These are phyloP conservation scores for Tulasnella calospora DNA, from an alignment of 768 basidiomycete genomes.

Conservation along the genomic window DNA sequence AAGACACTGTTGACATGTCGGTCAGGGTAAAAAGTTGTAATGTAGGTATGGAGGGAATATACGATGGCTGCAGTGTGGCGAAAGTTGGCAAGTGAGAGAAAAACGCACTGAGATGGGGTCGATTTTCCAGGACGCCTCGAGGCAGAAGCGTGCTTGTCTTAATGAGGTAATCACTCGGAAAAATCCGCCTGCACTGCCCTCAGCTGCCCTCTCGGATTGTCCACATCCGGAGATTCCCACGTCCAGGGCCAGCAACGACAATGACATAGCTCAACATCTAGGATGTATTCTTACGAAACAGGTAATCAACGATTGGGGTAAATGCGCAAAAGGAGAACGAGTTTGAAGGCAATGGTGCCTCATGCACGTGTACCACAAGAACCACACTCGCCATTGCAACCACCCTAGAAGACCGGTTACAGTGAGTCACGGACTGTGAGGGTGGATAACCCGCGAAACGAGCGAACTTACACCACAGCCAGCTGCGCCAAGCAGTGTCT, in stretches of 20 bases:
- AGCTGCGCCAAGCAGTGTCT: not conserved
- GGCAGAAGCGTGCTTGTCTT: not conserved
- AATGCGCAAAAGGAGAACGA: not conserved
- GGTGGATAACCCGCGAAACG: not conserved
- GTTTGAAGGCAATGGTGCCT: not conserved
- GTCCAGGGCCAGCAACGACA: not conserved
- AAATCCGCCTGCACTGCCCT: not conserved
- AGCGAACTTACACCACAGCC: not conserved
- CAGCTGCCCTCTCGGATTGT: not conserved
- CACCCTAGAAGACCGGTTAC: not conserved
- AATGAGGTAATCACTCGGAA: not conserved
- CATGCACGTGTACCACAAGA: constrained; percentile 11
- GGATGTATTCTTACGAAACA: not conserved
- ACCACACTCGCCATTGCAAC: constrained; percentile 13
- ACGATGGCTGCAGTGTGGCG: not conserved
- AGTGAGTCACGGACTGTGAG: not conserved
- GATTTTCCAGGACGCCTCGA: not conserved
- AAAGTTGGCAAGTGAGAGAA: constrained; percentile 2
- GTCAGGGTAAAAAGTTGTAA: not conserved
- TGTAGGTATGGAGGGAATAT: not conserved
- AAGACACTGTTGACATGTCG: not conserved
- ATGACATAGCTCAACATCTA: not conserved
- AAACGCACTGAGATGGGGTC: not conserved
- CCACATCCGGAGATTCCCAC: not conserved
- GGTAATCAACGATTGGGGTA: not conserved